phyloP scores from a whole-genome alignment of 768 basidiomycete species.

The Obba rivulosa region DNA sequence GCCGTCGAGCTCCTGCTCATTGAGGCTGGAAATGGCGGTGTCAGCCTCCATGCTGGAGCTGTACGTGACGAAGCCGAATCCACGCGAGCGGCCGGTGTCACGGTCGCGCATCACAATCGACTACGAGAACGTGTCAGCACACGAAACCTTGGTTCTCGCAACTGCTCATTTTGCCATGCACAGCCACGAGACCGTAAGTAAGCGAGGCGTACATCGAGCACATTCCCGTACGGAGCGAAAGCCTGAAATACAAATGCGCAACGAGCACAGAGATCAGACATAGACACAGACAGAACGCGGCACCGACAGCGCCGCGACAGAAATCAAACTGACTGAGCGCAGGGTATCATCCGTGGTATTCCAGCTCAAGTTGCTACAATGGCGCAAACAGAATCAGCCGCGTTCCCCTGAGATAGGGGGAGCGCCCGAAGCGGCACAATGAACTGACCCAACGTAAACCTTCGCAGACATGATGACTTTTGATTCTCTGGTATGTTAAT shows the following conservation, averaged over 20 bases:
- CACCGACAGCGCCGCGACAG: slow-evolving; percentile 17
- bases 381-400: slow-evolving; percentile 28
- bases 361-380: slow-evolving; percentile 89
- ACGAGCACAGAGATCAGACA: slow-evolving; percentile 47
- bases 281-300: slow-evolving; percentile 19
- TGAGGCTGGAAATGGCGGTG: slow-evolving; percentile 66
- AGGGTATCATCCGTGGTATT: slow-evolving; percentile 92
- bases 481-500: slow-evolving; percentile 32
- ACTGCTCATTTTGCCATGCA: slow-evolving; percentile 8
- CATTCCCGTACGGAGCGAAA: slow-evolving; percentile 75
- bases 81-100: slow-evolving; percentile 94
- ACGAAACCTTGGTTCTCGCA: slow-evolving; percentile 8
- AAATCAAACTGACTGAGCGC: slow-evolving; percentile 74
- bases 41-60: slow-evolving; percentile 59
- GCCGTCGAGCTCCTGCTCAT: slow-evolving; percentile 93
- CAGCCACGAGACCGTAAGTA: slow-evolving; percentile 16
- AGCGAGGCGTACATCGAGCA: slow-evolving; percentile 76
- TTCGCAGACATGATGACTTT: slow-evolving; percentile 66
- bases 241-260: slow-evolving; percentile 51
- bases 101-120: slow-evolving; percentile 98
- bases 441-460: slow-evolving; percentile 93
- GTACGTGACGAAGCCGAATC: slow-evolving; percentile 95
- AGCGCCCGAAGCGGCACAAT: slow-evolving; percentile 42
- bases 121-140: slow-evolving; percentile 43
- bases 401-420: slow-evolving; percentile 34